Base-by-base conservation (phyloP, 2,329 filamentous ascomycete genomes). In the Claviceps maximensis region DNA sequence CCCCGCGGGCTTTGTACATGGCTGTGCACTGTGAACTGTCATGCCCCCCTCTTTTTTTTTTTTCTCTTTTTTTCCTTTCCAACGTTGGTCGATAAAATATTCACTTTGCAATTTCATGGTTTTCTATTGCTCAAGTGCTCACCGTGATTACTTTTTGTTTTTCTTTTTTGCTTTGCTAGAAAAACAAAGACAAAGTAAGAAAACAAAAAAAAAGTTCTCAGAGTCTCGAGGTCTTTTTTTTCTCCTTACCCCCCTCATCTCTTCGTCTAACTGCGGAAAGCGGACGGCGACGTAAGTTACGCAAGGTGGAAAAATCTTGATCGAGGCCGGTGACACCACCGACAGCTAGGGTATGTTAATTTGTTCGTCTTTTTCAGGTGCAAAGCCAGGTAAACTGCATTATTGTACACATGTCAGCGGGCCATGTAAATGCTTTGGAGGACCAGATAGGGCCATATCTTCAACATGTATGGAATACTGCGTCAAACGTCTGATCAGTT, bases 371-470 rank as follows among this genome's bases (percentile, higher is more conserved):
- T 27, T 38, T 21, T 31, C 21, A 46, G 38, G 45, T 17, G 53
- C 46, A 41, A 54, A 54, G 51, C 42, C 47, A 46, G 33, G 47
- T 50, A 17, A 53, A 49, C 48, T 55, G 48, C 38, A 42, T 42
- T 50, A n/a, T 36, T 23, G 47, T 48, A 42, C 31, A 50, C 41
- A 50, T 31, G 54, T 55, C 54, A 55, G 54, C 48, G 49, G 27
- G 47, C 13, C 23, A 41, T 41, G 31, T 25, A 21, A 46, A 47
- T 50, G 21, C 25, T 50, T 51, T 41, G 17, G 25, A 47, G 44
- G 25, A 31, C 51, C 51, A 52, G 25, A 47, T 29, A 42, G 51
- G 51, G 51, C 45, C 45, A 52, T 44, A 47, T 52, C 51, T 48
- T 52, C 31, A 33, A 31, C 23, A 48, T 36, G 23, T 51, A 36